A percentile compares a stretch with the other conserved stretches of the same genome.
Conservation (phyloP, 495 filamentous ascomycete species). For the Articulospora tetracladia region DNA sequence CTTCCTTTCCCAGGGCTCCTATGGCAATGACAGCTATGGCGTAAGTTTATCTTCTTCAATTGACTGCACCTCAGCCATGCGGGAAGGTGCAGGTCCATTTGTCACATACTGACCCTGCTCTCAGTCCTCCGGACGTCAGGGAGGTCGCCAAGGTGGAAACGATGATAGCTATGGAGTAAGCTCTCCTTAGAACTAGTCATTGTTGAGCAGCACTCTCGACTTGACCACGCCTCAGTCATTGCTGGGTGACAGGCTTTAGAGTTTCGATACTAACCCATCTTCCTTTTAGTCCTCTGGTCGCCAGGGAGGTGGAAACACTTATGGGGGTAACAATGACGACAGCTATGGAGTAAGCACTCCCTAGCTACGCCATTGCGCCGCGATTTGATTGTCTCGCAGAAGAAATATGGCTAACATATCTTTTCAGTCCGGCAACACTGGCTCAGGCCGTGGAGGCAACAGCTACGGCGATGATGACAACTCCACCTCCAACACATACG, state of each 20-base stretch:
- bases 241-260: neutral
- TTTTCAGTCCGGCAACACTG: neutral
- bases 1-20: conserved; percentile 13
- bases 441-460: neutral
- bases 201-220: neutral
- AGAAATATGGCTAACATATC: neutral
- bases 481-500: conserved; percentile 8
- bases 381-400: too few species aligned
- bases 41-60: conserved; percentile 12
- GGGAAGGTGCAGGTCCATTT: neutral
- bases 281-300: conserved; percentile 1
- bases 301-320: neutral
- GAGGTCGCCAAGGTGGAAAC: conserved; percentile 5
- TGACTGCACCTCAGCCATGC: conserved; percentile 11
- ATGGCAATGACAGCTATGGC: conserved; percentile 21
- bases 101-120: conserved; percentile 1
- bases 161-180: conserved; percentile 6
- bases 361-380: neutral
- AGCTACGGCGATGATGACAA: conserved; percentile 2
- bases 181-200: neutral
- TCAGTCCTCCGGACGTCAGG: conserved; percentile 14
- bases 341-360: conserved; percentile 13
- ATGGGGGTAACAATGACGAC: conserved; percentile 9
- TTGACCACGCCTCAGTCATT: conserved; percentile 7
- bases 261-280: neutral